These are phyloP conservation scores for Canariomyces notabilis DNA, from an alignment of 2,329 filamentous ascomycete species.

Conservation along the genomic window DNA sequence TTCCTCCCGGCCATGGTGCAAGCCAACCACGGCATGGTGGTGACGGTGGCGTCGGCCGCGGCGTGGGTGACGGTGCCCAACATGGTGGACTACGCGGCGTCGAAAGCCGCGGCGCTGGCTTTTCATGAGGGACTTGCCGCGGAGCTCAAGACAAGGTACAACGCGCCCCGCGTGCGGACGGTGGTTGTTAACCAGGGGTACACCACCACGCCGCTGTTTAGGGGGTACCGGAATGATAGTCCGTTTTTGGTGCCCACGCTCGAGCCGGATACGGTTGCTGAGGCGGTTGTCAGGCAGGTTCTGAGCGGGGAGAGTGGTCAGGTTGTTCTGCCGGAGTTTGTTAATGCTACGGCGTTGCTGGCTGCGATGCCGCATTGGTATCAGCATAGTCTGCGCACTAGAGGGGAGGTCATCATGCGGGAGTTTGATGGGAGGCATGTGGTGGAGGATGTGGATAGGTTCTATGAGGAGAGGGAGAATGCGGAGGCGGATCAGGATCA, in stretches of 20 bases:
- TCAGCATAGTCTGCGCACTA: conserved; percentile 46
- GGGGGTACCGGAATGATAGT: conserved; percentile 47
- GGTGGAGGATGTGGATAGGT: conserved; percentile 39
- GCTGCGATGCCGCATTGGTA: conserved; percentile 59
- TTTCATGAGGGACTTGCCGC: conserved; percentile 63
- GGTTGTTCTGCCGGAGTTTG: conserved; percentile 48
- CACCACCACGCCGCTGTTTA: conserved; percentile 57
- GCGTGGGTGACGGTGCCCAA: conserved; percentile 55
- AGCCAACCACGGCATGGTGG: conserved; percentile 65
- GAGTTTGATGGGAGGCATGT: conserved; percentile 45
- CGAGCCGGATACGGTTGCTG: conserved; percentile 58
- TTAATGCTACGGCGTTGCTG: conserved; percentile 37
- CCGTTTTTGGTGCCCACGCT: conserved; percentile 50
- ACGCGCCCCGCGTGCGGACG: conserved; percentile 59
- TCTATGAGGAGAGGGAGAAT: conserved; percentile 32
- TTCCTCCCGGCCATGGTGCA: conserved; percentile 63
- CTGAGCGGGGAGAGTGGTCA: conserved; percentile 52
- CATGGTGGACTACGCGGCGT: conserved; percentile 63
- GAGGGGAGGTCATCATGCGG: conserved; percentile 37
- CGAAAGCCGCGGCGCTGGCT: conserved; percentile 60
- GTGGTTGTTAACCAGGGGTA: conserved; percentile 62
- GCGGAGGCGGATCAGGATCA: conserved; percentile 16
- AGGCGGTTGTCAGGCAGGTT: conserved; percentile 57
- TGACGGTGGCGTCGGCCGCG: conserved; percentile 63
- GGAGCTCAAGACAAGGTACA: conserved; percentile 56